Base-by-base conservation (phyloP, 805 yeast species). In the Pachysolen tannophilus region DNA sequence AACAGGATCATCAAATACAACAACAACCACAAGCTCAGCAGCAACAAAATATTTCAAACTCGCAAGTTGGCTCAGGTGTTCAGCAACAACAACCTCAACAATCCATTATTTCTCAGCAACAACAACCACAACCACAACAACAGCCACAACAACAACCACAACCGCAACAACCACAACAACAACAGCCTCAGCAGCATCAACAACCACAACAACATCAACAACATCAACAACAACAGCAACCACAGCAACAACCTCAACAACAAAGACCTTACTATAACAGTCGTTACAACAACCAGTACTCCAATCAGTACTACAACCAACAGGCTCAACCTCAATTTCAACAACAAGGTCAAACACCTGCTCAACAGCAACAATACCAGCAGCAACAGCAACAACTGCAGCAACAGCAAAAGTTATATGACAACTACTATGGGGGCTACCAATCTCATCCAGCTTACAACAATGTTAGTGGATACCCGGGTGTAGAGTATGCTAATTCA, bases 191-290 rank as follows among this genome's bases (percentile, higher is more conserved):
- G 37, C 49, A 28, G 31, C 43, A 8, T 41, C 48, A 16, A 53
- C 56, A 37, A 61, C 58, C 50, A 63, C 65, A 37, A 57, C 53
- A 34, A 65, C 47, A 24, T 26, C 38, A 33, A 29, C 38, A 28
- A 31, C 43, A 34, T 38, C 41, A 35, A 33, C 42, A 29, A 27
- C 34, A 32, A 36, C 44, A 42, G 32, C 44, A 37, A 39, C 44
- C 34, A 31, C 48, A 42, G 30, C 43, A 40, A 35, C 33, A 32
- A 26, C 20, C 21, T 18, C 37, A 27, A 36, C 46, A 47, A 35
- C 44, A 20, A 25, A 14, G 30, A 17, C 7, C 18, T 18, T 37
- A 42, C 47, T 38, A 40, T 43, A 41, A 43, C 45, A 36, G 39
- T 35, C 37, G 39, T 26, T 21, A 42, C 32, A 48, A 38, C 33